Evolutionary conservation across 2,329 filamentous ascomycete genomes (phyloP), one percentile per base, ranked within the genome.

Genomic region (Colletotrichum kahawae): DNA sequence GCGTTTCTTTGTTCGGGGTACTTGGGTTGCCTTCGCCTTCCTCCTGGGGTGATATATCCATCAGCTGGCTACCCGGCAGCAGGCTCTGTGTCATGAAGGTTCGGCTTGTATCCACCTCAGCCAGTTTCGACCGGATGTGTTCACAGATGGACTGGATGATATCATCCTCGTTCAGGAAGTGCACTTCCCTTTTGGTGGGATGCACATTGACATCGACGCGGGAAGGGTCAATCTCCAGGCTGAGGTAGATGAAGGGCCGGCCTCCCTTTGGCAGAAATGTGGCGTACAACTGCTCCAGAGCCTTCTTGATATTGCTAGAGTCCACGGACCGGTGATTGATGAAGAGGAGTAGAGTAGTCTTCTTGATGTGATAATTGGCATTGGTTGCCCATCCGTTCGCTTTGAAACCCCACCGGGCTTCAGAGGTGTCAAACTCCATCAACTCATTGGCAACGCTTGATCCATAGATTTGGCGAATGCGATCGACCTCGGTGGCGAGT

Each of bases 181-280:
- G 97, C 24, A 99, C 97, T 82, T 99, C 96, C 66, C 95, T 90
- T 83, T 99, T 99, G 0, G 97, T 99, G 0, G 97, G 97, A 83
- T 99, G 97, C 1, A 99, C 94, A 79, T 99, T 99, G 81, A 99
- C 97, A 83, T 99, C 97, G 5, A 99, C 95, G 68, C 96, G 90
- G 31, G 94, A 92, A 2, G 97, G 96, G 79, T 98, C 96, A 72
- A 99, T 98, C 75, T 98, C 94, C 4, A 99, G 89, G 81, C 93
- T 97, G 31, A 99, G 88, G 81, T 99, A 99, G 72, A 96, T 88
- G 82, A 98, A 99, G 0, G 97, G 97, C 81, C 98, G 97, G 2
- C 95, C 95, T 38, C 95, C 95, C 84, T 98, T 99, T 0, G 97
- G 97, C 5, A 99, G 86, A 77, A 98, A 98, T 2, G 90, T 88